Conservation (phyloP, 495 filamentous ascomycete species). For the Symbiotaphrina buchneri region DNA sequence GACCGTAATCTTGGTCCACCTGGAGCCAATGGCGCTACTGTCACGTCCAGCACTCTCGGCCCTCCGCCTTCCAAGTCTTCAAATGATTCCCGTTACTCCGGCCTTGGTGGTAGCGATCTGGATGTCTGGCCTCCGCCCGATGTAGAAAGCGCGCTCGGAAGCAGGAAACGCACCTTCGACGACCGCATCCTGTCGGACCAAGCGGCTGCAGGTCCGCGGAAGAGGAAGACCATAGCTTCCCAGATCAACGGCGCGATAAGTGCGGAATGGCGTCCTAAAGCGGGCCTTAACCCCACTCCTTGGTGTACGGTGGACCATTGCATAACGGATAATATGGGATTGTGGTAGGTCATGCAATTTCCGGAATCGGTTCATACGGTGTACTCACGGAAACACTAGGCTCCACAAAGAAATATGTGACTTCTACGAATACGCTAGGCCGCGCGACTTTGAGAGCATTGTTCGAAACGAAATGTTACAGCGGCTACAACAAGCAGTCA, state of each 20-base stretch:
- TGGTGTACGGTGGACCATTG: constrained; percentile 33
- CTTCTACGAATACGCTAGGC: constrained; percentile 66
- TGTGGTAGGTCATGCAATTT: constrained; percentile 21
- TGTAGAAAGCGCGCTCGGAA: constrained; percentile 16
- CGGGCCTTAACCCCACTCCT: constrained; percentile 27
- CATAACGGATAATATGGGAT: constrained; percentile 16
- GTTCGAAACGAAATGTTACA: constrained; percentile 51
- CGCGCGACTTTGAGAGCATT: constrained; percentile 48
- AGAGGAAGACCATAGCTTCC: background rate
- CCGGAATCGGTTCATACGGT: background rate
- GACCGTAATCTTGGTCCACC: constrained; percentile 1
- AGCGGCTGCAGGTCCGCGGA: constrained; percentile 5
- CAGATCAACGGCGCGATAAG: constrained; percentile 22
- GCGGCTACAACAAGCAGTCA: constrained; percentile 30
- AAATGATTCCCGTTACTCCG: background rate
- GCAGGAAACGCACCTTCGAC: constrained; percentile 46
- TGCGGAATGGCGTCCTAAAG: constrained; percentile 28
- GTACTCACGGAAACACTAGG: constrained; percentile 13
- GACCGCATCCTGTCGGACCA: constrained; percentile 33
- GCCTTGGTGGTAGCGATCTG: background rate
- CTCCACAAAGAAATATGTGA: constrained; percentile 77
- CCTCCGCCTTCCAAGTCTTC: constrained; percentile 5
- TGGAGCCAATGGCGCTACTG: constrained; percentile 1
- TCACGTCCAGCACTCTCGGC: constrained; percentile 5
- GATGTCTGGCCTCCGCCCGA: constrained; percentile 4